Evolutionary conservation across 257 asterid genomes (phyloP), one percentile per base, ranked within the genome.

Genomic region (Leptodermis oblonga): DNA sequence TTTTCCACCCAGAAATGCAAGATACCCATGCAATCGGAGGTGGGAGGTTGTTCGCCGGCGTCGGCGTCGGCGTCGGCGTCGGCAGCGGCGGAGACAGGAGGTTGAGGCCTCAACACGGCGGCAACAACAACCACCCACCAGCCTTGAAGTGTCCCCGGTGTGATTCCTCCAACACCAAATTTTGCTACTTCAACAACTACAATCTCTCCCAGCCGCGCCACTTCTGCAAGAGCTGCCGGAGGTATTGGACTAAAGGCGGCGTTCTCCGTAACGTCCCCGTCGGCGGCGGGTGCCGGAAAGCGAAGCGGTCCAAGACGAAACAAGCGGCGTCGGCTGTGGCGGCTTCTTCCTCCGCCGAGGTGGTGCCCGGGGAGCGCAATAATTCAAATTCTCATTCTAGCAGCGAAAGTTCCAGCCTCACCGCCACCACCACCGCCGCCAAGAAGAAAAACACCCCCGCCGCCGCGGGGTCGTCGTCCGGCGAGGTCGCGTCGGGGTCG

Each of bases 211-310:
- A 92, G 86, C 98, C 98, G 22, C 88, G 98, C 2, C 89, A 92
- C 86, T 92, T 86, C 76, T 92, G 98, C 80, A 92, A 92, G 79
- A 80, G 79, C 83, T 89, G 98, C 82, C 87, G 96, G 42, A 79
- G 97, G 26, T 92, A 92, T 80, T 92, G 98, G 98, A 92, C 98
- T 23, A 89, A 89, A 79, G 96, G 98, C 75, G 98, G 98, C 62
- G 92, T 92, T 46, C 95, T 91, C 55, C 95, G 97, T 45, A 92
- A 76, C 89, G 96, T 92, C 48, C 96, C 97, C 30, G 90, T 92
- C 39, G 97, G 97, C 8, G 97, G 97, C 28, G 92, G 97, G 12
- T 91, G 96, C 88, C 86, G 98, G 70, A 92, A 92, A n/a, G 63
- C 88, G 61, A 89, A 87, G 67, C 94, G 98, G 13, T 75, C 90